These are phyloP conservation scores for Plasmodium yoelii DNA, from an alignment of 169 alveolate genomes.

Conservation along the genomic window DNA sequence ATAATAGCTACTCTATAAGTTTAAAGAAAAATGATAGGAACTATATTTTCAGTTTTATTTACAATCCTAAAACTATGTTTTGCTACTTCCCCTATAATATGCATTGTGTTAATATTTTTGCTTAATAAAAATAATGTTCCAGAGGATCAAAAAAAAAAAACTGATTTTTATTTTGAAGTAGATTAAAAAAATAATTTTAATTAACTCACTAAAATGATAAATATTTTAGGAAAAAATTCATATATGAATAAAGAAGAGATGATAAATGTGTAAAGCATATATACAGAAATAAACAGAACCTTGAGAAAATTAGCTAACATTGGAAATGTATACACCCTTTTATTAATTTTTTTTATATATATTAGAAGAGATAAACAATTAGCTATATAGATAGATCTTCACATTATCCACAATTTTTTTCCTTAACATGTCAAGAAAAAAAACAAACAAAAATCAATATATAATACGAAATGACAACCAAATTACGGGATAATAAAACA, in stretches of 20 bases:
- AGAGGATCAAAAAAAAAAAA: slow-evolving; percentile 40
- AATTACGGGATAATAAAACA: too few species aligned
- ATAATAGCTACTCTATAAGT: not conserved
- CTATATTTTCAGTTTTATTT: slow-evolving; percentile 39
- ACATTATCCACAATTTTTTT: too few species aligned
- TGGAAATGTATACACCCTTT: too few species aligned
- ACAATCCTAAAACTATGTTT: slow-evolving; percentile 50
- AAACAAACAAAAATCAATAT: too few species aligned
- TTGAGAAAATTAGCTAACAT: too few species aligned
- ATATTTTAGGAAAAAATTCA: not conserved
- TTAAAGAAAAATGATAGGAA: slow-evolving; percentile 40
- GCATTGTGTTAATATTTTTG: slow-evolving; percentile 55
- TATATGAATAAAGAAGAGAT: not conserved
- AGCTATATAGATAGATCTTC: too few species aligned
- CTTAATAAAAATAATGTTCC: slow-evolving; percentile 55
- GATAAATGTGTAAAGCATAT: not conserved
- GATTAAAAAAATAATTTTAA: slow-evolving; percentile 13
- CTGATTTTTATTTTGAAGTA: slow-evolving; percentile 70
- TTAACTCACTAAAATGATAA: not conserved
- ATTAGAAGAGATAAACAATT: too few species aligned
- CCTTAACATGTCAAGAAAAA: too few species aligned
- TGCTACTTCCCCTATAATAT: slow-evolving; percentile 67
- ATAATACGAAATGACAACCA: too few species aligned
- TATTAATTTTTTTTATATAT: too few species aligned
- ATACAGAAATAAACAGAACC: too few species aligned